Conservation (phyloP, 129 eudicot genomes). For the Heracleum sosnowskyi region DNA sequence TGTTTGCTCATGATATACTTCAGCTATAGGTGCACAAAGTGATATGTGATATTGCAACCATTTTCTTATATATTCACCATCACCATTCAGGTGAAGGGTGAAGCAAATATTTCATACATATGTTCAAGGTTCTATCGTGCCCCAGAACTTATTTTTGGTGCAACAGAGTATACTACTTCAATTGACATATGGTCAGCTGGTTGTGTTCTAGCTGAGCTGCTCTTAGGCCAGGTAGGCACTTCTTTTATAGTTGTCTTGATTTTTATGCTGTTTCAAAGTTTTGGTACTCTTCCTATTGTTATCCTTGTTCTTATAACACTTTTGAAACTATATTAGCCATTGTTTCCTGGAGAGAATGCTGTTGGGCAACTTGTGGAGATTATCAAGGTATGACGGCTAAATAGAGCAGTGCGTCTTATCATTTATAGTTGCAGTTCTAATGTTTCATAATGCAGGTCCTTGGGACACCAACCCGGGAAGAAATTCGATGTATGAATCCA, state of each 20-base stretch:
- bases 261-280: background rate
- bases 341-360: slow-evolving; percentile 96
- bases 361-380: slow-evolving; percentile 97
- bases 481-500: too few relatives aligned
- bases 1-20: background rate
- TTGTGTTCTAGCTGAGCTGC: slow-evolving; percentile 93
- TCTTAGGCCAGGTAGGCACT: slow-evolving; percentile 73
- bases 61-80: background rate
- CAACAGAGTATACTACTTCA: slow-evolving; percentile 77
- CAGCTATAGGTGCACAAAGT: background rate
- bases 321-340: slow-evolving; percentile 40
- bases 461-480: slow-evolving; percentile 98
- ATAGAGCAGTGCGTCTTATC: background rate
- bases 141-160: slow-evolving; percentile 95
- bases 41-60: background rate
- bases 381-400: slow-evolving; percentile 51
- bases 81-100: slow-evolving; percentile 64
- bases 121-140: slow-evolving; percentile 94
- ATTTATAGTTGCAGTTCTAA: background rate
- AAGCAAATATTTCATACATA: slow-evolving; percentile 86
- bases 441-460: slow-evolving; percentile 51
- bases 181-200: slow-evolving; percentile 99
- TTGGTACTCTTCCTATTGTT: background rate
- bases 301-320: background rate
- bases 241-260: background rate